Evolutionary conservation across 108 stramenopile species (phyloP).

Genomic region (Cyclotella atomus): DNA sequence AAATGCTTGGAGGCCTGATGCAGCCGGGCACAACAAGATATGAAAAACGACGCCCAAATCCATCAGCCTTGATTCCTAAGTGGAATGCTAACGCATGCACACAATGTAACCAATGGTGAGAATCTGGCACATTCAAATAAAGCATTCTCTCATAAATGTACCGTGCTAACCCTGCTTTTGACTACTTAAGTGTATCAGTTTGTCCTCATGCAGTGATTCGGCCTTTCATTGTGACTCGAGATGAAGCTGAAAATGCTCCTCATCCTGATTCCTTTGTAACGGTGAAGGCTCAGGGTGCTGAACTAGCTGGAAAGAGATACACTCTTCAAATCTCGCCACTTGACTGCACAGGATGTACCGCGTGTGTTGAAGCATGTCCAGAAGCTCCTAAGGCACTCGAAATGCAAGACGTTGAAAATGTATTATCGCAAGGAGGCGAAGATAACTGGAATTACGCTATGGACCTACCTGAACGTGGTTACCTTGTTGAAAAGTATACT

Average conservation of each 20-base stretch:
- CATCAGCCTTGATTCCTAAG: conserved; percentile 51
- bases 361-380: conserved; percentile 70
- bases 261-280: conserved; percentile 53
- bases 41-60: conserved; percentile 65
- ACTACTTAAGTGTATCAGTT: conserved; percentile 36
- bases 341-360: conserved; percentile 73
- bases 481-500: conserved; percentile 57
- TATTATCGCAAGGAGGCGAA: conserved; percentile 37
- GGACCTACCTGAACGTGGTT: conserved; percentile 60
- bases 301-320: conserved; percentile 64
- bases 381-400: conserved; percentile 65
- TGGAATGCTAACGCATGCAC: conserved; percentile 60
- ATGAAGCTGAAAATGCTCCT: conserved; percentile 54
- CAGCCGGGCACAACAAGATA: conserved; percentile 55
- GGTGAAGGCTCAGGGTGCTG: conserved; percentile 53
- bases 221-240: conserved; percentile 66
- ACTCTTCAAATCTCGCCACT: conserved; percentile 59
- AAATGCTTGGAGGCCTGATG: conserved; percentile 66
- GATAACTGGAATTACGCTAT: conserved; percentile 66
- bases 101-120: conserved; percentile 66
- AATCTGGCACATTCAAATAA: background rate
- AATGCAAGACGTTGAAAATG: conserved; percentile 61
- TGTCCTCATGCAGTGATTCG: conserved; percentile 71
- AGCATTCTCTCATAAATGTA: background rate
- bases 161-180: background rate